Evolutionary conservation across 202 grass and related monocot species (phyloP), one percentile per base, ranked within the genome.

Genomic region (Zoysia matrella): DNA sequence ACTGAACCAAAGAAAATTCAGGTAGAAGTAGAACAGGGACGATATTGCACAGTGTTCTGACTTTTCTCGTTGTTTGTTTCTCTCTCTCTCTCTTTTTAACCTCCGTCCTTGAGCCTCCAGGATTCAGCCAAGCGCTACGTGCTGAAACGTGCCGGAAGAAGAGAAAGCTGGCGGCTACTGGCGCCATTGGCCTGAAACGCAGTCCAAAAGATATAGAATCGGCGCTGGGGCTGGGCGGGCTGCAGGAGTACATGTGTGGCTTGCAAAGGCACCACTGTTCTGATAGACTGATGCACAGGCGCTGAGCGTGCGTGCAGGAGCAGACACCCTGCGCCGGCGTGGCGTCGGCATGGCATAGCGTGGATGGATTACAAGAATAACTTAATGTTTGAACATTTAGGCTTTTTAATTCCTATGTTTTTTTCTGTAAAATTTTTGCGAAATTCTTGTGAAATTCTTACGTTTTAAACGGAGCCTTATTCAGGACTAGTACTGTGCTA

Each of bases 201-300:
- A 65, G 80, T 80, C 41, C 70, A 88, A 84, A 84, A 88, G 64
- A 84, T 80, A 70, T 14, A 14, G 81, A 75, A 44, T 58, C 75
- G 68, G 83, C 40, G 15, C 52, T 60, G 22, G 72, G 8, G 52
- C 52, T 8, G 8, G 72, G 60, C 22, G 30, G 16, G 6, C 11
- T 7, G 69, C 75, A 79, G 77, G 44, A 14, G 18, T 47, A 41
- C 82, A 78, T 67, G 36, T 30, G 52, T 51, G 40, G 47, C 47
- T 62, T 62, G 18, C 60, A 39, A 62, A n/a, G 18, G 54, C 72
- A 55, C 44, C 15, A 36, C 7, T 72, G 66, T 36, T 54, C 22
- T 22, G 22, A 22, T 22, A 22, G 22, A 5, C 14, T 77, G 65
- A 49, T 42, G 70, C 70, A 11, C 36, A 12, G n/a, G 68, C 18